These are phyloP conservation scores for Hypoxylon sp. DNA, from an alignment of 2,329 filamentous ascomycete genomes.

Conservation along the genomic window DNA sequence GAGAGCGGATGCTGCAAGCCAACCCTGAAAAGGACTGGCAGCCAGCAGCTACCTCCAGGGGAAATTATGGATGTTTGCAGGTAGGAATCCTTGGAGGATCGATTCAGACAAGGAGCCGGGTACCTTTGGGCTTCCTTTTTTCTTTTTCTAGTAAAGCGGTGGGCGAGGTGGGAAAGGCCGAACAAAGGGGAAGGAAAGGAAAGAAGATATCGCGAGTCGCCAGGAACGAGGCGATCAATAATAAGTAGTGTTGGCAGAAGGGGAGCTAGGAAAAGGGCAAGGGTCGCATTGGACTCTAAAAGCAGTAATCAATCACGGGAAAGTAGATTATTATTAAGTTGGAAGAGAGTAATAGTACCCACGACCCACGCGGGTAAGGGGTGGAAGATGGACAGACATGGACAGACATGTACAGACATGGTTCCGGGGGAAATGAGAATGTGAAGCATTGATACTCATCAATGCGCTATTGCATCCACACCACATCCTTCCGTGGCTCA, in stretches of 20 bases:
- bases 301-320: constrained; percentile 53
- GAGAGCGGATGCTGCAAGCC: constrained; percentile 46
- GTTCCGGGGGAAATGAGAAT: constrained; percentile 55
- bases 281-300: constrained; percentile 46
- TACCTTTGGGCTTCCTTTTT: constrained; percentile 27
- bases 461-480: constrained; percentile 55
- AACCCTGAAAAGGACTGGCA: constrained; percentile 48
- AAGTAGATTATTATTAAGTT: constrained; percentile 51
- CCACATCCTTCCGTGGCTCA: constrained; percentile 50
- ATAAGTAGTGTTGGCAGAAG: constrained; percentile 42
- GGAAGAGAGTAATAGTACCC: constrained; percentile 37
- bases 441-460: constrained; percentile 52
- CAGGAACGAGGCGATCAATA: constrained; percentile 45
- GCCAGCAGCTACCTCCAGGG: constrained; percentile 44
- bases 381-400: constrained; percentile 45
- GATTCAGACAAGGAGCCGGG: constrained; percentile 46
- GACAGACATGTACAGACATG: constrained; percentile 37
- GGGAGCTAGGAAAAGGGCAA: constrained; percentile 39
- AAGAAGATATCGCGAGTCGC: constrained; percentile 44
- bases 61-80: constrained; percentile 52
- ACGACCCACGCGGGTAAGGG: constrained; percentile 49
- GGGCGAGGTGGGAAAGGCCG: constrained; percentile 43
- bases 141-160: constrained; percentile 38
- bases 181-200: constrained; percentile 51
- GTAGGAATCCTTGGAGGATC: constrained; percentile 51